Evolutionary conservation across 176 grass and related monocot genomes (phyloP).

Genomic region (Oropetium thomaeum): DNA sequence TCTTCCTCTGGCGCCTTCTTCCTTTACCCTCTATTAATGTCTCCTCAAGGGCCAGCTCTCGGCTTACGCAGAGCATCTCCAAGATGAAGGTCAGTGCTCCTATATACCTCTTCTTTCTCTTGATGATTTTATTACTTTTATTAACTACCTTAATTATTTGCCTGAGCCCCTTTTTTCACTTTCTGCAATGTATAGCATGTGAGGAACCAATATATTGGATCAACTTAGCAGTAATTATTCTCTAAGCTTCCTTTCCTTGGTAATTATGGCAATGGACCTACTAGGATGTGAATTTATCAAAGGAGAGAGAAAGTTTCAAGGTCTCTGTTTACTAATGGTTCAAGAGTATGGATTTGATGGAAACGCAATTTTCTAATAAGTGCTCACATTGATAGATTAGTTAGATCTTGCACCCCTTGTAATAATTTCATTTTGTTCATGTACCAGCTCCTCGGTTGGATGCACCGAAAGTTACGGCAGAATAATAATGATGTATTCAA

Average conservation of each 20-base stretch:
- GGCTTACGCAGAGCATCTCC: constrained; percentile 17
- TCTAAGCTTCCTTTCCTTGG: not conserved
- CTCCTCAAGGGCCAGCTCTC: constrained; percentile 12
- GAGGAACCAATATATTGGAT: not conserved
- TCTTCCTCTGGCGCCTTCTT: constrained; percentile 28
- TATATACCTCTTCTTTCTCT: not conserved
- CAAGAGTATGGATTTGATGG: not conserved
- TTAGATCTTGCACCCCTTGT: not conserved
- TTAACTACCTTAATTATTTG: not conserved
- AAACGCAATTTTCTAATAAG: not conserved
- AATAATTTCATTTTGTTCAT: constrained; percentile 1
- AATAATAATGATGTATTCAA: constrained; percentile 73
- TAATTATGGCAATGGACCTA: not conserved
- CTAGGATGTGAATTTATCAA: not conserved
- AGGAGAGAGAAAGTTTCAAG: not conserved
- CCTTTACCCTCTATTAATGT: constrained; percentile 54
- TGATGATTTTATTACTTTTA: not conserved
- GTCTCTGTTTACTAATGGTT: not conserved
- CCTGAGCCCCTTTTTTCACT: not conserved
- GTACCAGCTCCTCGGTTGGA: constrained; percentile 84
- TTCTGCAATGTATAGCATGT: not conserved
- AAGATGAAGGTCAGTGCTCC: constrained; percentile 69
- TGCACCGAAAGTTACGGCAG: constrained; percentile 85
- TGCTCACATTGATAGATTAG: not conserved
- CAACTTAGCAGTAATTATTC: not conserved